Conservation (phyloP, 345 rosid species). For the Linum trigynum region DNA sequence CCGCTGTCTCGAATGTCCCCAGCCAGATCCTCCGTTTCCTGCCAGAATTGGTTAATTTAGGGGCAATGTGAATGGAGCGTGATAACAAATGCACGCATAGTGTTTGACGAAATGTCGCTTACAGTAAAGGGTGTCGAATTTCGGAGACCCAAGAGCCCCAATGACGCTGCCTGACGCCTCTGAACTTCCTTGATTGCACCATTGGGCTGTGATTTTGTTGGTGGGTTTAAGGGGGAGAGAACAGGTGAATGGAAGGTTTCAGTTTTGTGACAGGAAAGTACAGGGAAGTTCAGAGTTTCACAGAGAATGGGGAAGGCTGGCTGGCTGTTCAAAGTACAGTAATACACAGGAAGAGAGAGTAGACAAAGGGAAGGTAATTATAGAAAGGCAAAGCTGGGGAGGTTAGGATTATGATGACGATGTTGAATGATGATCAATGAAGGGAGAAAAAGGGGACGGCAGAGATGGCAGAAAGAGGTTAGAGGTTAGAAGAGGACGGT, state of each 20-base stretch:
- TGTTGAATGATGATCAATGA: not conserved
- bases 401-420: not conserved
- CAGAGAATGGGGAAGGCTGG: too few relatives aligned
- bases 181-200: conserved; percentile 69
- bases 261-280: not conserved
- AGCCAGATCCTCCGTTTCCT: conserved; percentile 82
- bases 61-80: not conserved
- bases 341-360: not conserved
- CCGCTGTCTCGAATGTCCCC: conserved; percentile 71
- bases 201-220: conserved; percentile 6
- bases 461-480: not conserved
- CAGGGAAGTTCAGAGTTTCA: not conserved
- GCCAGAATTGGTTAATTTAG: not conserved
- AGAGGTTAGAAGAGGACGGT: not conserved
- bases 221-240: not conserved
- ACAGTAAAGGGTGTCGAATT: conserved; percentile 82
- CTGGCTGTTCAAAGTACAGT: too few relatives aligned
- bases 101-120: not conserved
- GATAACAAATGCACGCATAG: not conserved
- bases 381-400: not conserved
- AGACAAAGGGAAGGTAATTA: not conserved
- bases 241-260: not conserved
- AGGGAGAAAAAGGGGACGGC: not conserved
- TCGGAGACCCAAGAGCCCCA: conserved; percentile 94
- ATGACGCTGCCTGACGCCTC: conserved; percentile 89